Conservation (phyloP, 2,329 filamentous ascomycete genomes). For the Colletotrichum aenigma region DNA sequence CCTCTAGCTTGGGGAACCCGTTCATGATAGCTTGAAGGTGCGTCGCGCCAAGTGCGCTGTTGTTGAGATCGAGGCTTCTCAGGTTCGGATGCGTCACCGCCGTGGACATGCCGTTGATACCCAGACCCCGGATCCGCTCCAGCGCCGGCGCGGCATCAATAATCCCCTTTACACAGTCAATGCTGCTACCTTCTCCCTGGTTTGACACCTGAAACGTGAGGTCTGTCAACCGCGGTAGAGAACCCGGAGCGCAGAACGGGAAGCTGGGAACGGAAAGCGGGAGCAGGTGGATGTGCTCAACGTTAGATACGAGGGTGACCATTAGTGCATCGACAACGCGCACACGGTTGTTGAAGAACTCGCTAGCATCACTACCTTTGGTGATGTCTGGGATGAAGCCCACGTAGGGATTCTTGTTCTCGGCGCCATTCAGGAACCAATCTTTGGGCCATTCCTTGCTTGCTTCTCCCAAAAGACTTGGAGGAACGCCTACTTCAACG, state of each 20-base stretch:
- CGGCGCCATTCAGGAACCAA: background rate
- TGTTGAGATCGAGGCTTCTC: background rate
- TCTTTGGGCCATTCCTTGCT: background rate
- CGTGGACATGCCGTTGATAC: background rate
- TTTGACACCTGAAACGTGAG: background rate
- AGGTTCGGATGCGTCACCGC: background rate
- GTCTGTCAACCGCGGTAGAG: background rate
- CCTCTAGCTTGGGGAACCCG: background rate
- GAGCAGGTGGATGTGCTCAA: background rate
- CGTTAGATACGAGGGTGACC: background rate
- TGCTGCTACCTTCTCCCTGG: background rate
- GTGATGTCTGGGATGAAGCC: background rate
- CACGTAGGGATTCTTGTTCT: background rate
- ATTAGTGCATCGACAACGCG: background rate
- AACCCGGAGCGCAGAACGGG: background rate
- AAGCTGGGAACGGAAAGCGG: background rate
- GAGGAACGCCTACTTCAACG: background rate
- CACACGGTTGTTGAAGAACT: background rate
- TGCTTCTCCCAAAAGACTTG: background rate
- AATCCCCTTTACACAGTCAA: background rate
- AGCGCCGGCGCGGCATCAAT: background rate
- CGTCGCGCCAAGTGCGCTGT: background rate
- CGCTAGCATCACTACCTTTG: background rate
- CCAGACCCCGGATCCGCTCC: background rate
- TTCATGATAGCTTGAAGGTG: background rate